Conservation (phyloP, 192 early-diverging fungal species). For the Umbelopsis ramanniana region DNA sequence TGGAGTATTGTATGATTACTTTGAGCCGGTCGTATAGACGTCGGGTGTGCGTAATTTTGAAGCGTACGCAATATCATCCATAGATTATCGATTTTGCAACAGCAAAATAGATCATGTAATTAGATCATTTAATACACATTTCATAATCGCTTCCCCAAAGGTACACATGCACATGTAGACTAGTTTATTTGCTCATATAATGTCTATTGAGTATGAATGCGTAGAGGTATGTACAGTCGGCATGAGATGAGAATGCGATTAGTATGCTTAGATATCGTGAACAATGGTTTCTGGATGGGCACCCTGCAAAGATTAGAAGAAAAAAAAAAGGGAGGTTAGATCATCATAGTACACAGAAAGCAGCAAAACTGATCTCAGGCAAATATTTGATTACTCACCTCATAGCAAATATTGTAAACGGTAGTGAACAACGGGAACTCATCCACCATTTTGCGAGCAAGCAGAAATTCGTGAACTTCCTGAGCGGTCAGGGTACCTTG, state of each 20-base stretch:
- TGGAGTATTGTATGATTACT: too few species aligned
- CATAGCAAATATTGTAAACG: conserved; percentile 89
- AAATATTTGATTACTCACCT: conserved; percentile 57
- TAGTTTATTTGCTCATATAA: conserved; percentile 3
- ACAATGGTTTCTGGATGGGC: conserved; percentile 35
- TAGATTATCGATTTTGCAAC: too few species aligned
- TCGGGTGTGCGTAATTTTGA: too few species aligned
- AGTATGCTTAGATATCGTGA: conserved; percentile 29
- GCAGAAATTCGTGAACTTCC: conserved; percentile 84
- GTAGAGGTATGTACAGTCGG: conserved; percentile 7
- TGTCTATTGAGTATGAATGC: not conserved
- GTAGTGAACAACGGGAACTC: conserved; percentile 83
- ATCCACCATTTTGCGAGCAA: conserved; percentile 43
- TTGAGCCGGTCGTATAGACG: too few species aligned
- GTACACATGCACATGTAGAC: not conserved
- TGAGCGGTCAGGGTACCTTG: conserved; percentile 91
- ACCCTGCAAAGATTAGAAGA: not conserved
- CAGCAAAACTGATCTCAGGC: not conserved
- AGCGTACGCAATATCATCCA: too few species aligned
- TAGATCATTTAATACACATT: too few species aligned
- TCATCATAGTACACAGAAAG: not conserved
- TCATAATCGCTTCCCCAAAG: too few species aligned
- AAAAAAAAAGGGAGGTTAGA: not conserved
- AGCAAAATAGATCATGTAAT: not conserved
- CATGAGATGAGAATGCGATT: not conserved